phyloP scores from a whole-genome alignment of 768 basidiomycete genomes.

The Amanita phalloides region DNA sequence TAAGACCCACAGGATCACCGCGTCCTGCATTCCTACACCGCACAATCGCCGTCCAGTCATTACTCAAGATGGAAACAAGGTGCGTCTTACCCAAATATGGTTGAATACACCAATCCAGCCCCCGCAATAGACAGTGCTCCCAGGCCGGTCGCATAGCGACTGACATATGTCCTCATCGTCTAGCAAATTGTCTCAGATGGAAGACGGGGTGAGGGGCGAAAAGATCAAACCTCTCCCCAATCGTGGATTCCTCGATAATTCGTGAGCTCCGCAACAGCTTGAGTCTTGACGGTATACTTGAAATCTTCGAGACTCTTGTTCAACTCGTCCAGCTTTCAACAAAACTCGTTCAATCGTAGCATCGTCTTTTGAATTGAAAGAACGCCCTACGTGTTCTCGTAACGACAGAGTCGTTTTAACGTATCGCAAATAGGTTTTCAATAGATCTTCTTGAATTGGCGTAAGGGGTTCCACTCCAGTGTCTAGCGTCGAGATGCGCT shows the following conservation, averaged over 20 bases:
- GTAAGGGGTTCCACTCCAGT: neutral
- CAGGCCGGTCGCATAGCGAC: constrained; percentile 4
- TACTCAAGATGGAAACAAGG: neutral
- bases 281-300: neutral
- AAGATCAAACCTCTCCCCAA: constrained; percentile 1
- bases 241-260: constrained; percentile 2
- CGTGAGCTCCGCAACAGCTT: neutral
- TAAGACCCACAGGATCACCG: constrained; percentile 13
- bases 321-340: neutral
- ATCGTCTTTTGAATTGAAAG: neutral
- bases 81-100: constrained; percentile 14
- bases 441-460: neutral
- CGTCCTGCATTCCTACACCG: constrained; percentile 8
- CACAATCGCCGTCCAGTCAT: neutral
- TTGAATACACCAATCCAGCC: constrained; percentile 16
- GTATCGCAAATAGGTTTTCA: neutral
- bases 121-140: constrained; percentile 13
- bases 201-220: neutral
- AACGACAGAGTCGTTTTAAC: neutral
- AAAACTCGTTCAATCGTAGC: neutral
- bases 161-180: neutral
- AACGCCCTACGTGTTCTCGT: neutral
- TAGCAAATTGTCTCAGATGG: neutral
- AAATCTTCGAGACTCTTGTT: neutral
- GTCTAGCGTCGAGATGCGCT: neutral